Base-by-base conservation (phyloP, 257 asterid genomes). In the Linaria vulgaris region DNA sequence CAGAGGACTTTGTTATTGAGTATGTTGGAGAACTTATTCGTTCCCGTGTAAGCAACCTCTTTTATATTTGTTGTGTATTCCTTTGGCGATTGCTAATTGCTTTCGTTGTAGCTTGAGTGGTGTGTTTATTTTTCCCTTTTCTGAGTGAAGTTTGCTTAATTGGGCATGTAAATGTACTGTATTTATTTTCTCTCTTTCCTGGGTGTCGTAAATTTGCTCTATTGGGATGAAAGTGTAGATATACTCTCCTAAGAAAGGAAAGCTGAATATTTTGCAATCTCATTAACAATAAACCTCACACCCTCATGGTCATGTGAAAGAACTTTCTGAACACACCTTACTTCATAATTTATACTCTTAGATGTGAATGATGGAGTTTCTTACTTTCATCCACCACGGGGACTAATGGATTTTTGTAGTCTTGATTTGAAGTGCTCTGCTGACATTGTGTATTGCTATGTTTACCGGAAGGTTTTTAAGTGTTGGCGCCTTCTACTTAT, bases 21-120 rank as follows among this genome's bases (percentile, higher is more conserved):
- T 94, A 94, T 78, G 99, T 94, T 72, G 99, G 99, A 77, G 95
- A 94, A 75, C 95, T 94, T 51, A 90, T 94, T 69, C 99, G 99
- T 51, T 82, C 92, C 46, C 79, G 92, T 72, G 99, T 94, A 79
- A 82, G 97, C 45, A 52, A 44, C 64, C 61, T 6, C 47, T 24
- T 65, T 53, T 57, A 61, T 49, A 53, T 37, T 15, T 68, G 27
- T 69, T 53, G 46, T 12, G 2, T 27, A 24, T 61, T 54, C 16
- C 12, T 50, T 55, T 27, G 34, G 17, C 31, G 11, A 30, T 34
- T 8, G 24, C 20, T 3, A 3, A 55, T 51, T 47, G 50, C 59
- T 48, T 52, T 19, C 11, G 12, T 9, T 39, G 51, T 31, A 41
- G 27, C 22, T 67, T 56, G 53, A 3, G 61, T 27, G 15, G 55